Base-by-base conservation (phyloP, 139 green algal genomes). In the Coelastrella sp. region DNA sequence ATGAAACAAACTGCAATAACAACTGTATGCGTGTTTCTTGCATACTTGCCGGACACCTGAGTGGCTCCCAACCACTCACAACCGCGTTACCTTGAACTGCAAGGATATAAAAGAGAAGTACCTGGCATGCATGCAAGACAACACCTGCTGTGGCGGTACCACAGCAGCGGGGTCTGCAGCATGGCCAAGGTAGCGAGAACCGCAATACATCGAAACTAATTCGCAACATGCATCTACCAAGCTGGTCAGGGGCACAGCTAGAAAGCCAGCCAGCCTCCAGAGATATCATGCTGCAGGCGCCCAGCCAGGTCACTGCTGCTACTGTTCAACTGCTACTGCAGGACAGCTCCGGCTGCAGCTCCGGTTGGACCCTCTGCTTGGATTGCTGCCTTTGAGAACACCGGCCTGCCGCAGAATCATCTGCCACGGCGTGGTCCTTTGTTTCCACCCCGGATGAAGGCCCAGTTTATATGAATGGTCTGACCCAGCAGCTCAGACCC, bases 401-500 rank as follows among this genome's bases (percentile, higher is more conserved):
- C 19, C n/a, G 34, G 45, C 43, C 73, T 30, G 34, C 23, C n/a
- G 32, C 32, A 11, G 30, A 38, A 63, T 37, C 62, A 79, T 63
- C 71, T 79, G 71, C 68, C 72, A 41, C 75, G 53, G n/a, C 75
- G 75, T 34, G 53, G 15, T 19, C 75, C 75, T 60, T 84, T 84
- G 27, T 27, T 37, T 3, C 37, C n/a, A 27, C 60, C 78, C 43
- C 50, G 34, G 8, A 87, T 57, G 19, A 87, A 87, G 4, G 82
- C 82, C 82, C 82, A 87, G n/a, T 67, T 82, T 67, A 87, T 78
- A 11, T 83, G 35, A 32, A 99, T 81, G 15, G 76, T 69, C 86
- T 97, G 87, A 3, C 83, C 91, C 13, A 99, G 88, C 79, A 99
- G 85, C 85, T 97, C 88, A 57, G 88, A 91, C 11, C 93, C 94